Conservation (phyloP, 768 basidiomycete species). For the Phylloporus scabripes region DNA sequence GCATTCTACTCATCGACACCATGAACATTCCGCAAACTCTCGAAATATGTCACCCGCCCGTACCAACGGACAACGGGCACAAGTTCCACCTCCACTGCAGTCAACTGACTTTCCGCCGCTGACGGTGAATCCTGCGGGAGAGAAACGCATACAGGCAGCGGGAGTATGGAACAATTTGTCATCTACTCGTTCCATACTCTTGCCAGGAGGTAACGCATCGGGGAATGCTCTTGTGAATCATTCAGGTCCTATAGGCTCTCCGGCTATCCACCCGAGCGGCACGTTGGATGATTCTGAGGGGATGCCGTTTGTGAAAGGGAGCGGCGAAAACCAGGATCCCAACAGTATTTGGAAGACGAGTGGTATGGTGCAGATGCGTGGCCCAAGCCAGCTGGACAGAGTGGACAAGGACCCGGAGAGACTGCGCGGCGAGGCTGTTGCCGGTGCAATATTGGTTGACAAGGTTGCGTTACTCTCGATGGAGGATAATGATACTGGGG, state of each 20-base stretch:
- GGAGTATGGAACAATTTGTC: slow-evolving; percentile 71
- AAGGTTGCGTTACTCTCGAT: slow-evolving; percentile 35
- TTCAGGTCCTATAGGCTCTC: slow-evolving; percentile 21
- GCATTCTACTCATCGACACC: slow-evolving; percentile 49
- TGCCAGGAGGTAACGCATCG: slow-evolving; percentile 32
- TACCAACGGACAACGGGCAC: slow-evolving; percentile 32
- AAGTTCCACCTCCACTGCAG: slow-evolving; percentile 41
- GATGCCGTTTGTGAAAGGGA: slow-evolving; percentile 41
- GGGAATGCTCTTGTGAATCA: slow-evolving; percentile 37
- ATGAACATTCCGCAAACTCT: slow-evolving; percentile 40
- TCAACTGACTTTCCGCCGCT: slow-evolving; percentile 70
- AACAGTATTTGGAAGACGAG: slow-evolving; percentile 27
- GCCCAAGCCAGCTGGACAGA: slow-evolving; percentile 18
- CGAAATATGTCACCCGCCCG: slow-evolving; percentile 38
- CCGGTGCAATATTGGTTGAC: slow-evolving; percentile 33
- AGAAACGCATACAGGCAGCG: slow-evolving; percentile 50
- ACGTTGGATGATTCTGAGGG: slow-evolving; percentile 44
- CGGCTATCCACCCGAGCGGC: slow-evolving; percentile 2
- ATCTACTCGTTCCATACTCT: slow-evolving; percentile 47
- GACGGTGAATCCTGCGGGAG: slow-evolving; percentile 37
- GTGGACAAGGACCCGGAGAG: slow-evolving; percentile 33
- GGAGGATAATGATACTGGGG: slow-evolving; percentile 22
- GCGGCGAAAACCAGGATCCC: slow-evolving; percentile 34
- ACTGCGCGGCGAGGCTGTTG: slow-evolving; percentile 31
- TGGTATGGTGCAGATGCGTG: slow-evolving; percentile 9